These are phyloP conservation scores for Metrosideros polymorpha DNA, from an alignment of 441 rosid species.

Conservation along the genomic window DNA sequence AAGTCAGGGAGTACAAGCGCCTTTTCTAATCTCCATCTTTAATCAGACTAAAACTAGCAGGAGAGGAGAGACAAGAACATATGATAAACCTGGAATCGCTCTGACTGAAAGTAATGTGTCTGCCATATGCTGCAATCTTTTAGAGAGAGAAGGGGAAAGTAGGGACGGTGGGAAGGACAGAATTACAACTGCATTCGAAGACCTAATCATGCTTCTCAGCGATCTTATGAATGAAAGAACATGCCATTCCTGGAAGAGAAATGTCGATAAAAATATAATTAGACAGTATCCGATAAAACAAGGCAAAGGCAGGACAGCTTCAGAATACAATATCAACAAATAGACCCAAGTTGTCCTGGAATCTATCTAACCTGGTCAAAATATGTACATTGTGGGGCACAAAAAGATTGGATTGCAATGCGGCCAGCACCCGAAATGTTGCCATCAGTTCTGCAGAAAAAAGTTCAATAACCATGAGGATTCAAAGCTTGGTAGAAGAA, in stretches of 20 bases:
- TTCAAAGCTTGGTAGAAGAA: neutral
- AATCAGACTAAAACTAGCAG: neutral
- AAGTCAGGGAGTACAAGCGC: neutral
- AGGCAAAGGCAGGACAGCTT: neutral
- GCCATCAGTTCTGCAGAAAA: slow-evolving; percentile 42
- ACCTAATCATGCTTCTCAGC: slow-evolving; percentile 61
- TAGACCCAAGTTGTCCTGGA: neutral
- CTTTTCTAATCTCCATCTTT: neutral
- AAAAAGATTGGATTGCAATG: slow-evolving; percentile 80
- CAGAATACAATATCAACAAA: neutral
- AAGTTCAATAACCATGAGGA: slow-evolving; percentile 3
- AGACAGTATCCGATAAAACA: neutral
- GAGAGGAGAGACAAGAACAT: neutral
- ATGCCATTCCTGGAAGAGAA: slow-evolving; percentile 61
- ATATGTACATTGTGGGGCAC: slow-evolving; percentile 76
- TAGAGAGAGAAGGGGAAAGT: slow-evolving; percentile 55
- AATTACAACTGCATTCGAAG: slow-evolving; percentile 76
- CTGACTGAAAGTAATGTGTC: slow-evolving; percentile 79
- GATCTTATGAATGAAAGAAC: slow-evolving; percentile 76
- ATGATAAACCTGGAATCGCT: slow-evolving; percentile 68
- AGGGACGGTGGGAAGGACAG: slow-evolving; percentile 68
- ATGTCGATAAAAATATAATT: neutral
- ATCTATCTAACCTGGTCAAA: slow-evolving; percentile 45
- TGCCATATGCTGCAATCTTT: slow-evolving; percentile 86
- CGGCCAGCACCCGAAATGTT: slow-evolving; percentile 43